A percentile compares a stretch with the other conserved stretches of the same genome.
These are phyloP conservation scores for Phytopythium litorale DNA, from an alignment of 352 stramenopile species.

Conservation along the genomic window DNA sequence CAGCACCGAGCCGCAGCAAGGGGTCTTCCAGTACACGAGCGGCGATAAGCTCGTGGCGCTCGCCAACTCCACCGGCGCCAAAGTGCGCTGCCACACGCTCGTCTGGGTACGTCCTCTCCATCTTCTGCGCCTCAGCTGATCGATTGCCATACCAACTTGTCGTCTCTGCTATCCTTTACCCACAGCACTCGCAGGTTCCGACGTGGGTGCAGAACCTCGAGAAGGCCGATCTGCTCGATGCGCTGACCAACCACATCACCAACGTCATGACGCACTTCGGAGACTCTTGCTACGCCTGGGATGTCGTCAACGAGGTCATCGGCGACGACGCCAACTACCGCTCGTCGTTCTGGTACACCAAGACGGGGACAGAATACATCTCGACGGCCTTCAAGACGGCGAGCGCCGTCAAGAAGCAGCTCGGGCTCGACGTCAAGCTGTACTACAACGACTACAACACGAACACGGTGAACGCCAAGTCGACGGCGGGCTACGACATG, in stretches of 20 bases:
- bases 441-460: slow-evolving; percentile 18
- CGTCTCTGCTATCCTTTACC: not conserved
- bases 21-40: slow-evolving; percentile 22
- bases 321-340: slow-evolving; percentile 25
- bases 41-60: slow-evolving; percentile 24
- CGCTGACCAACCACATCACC: slow-evolving; percentile 25
- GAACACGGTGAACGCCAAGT: slow-evolving; percentile 26
- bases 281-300: slow-evolving; percentile 19
- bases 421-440: slow-evolving; percentile 12
- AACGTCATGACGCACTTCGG: slow-evolving; percentile 21
- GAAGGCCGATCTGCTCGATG: slow-evolving; percentile 22
- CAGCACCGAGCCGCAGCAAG: slow-evolving; percentile 15
- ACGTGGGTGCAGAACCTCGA: slow-evolving; percentile 25
- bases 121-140: too few relatives aligned
- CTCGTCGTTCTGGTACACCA: slow-evolving; percentile 33
- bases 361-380: slow-evolving; percentile 31
- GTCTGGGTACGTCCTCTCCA: slow-evolving; percentile 19
- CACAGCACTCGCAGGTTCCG: slow-evolving; percentile 28
- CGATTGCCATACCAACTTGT: slow-evolving; percentile 1
- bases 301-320: slow-evolving; percentile 29
- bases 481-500: slow-evolving; percentile 5
- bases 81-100: slow-evolving; percentile 22
- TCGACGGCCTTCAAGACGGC: slow-evolving; percentile 22
- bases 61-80: slow-evolving; percentile 21
- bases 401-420: slow-evolving; percentile 23